Conservation (phyloP, 306 rosid species). For the Quercus engelmannii region DNA sequence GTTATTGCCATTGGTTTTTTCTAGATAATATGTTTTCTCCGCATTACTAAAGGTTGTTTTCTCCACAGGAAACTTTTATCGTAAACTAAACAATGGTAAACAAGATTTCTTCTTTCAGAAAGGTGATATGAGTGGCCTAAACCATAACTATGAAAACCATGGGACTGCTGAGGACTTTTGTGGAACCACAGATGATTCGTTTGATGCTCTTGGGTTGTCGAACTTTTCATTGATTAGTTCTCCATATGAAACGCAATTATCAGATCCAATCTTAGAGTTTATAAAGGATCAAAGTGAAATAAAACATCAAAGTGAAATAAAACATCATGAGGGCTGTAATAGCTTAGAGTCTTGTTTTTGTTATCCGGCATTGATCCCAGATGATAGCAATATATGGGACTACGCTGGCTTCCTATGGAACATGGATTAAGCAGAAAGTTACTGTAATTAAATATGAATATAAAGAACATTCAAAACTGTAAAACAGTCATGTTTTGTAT, state of each 20-base stretch:
- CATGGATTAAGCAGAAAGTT: slow-evolving; percentile 26
- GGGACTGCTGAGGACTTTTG: slow-evolving; percentile 1
- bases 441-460: not conserved
- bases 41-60: slow-evolving; percentile 3
- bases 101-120: slow-evolving; percentile 13
- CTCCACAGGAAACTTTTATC: slow-evolving; percentile 21
- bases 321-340: slow-evolving; percentile 26
- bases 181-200: slow-evolving; percentile 26
- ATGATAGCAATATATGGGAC: slow-evolving; percentile 41
- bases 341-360: slow-evolving; percentile 20
- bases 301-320: slow-evolving; percentile 29
- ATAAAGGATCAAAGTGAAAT: slow-evolving; percentile 33
- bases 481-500: not conserved
- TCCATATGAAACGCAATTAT: slow-evolving; percentile 45
- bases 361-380: slow-evolving; percentile 21
- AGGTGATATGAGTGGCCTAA: slow-evolving; percentile 11
- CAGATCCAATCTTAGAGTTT: slow-evolving; percentile 51
- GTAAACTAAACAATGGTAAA: slow-evolving; percentile 5
- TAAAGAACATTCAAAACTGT: slow-evolving; percentile 2
- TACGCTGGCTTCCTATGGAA: slow-evolving; percentile 54
- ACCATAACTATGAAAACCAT: slow-evolving; percentile 5
- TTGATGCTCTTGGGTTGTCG: slow-evolving; percentile 16
- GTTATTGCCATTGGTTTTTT: not conserved
- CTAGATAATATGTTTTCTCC: not conserved
- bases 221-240: slow-evolving; percentile 40